A percentile compares a stretch with the other conserved stretches of the same genome.
These are phyloP conservation scores for Salix exigua DNA, from an alignment of 345 rosid species.

Conservation along the genomic window DNA sequence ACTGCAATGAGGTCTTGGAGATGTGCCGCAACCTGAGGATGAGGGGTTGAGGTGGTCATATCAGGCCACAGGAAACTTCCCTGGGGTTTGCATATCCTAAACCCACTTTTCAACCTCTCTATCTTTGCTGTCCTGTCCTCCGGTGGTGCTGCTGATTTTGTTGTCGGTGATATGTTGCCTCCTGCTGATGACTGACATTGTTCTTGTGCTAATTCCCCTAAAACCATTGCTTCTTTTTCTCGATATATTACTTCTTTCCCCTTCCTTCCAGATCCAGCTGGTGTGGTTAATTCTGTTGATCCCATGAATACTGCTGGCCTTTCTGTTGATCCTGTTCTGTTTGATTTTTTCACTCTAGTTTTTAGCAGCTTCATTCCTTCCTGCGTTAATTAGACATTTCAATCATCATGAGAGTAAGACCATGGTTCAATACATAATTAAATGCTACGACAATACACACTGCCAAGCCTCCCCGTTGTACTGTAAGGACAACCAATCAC, in stretches of 20 bases:
- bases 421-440: background rate
- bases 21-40: constrained; percentile 28
- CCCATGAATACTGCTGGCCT: constrained; percentile 9
- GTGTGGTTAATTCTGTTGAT: constrained; percentile 14
- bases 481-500: background rate
- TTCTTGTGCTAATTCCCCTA: constrained; percentile 13
- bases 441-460: background rate
- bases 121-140: constrained; percentile 48
- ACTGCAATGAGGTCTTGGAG: constrained; percentile 25
- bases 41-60: constrained; percentile 30
- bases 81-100: constrained; percentile 77
- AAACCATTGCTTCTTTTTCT: constrained; percentile 3
- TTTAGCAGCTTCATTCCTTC: constrained; percentile 45
- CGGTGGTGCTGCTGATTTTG: constrained; percentile 8
- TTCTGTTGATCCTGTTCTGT: constrained; percentile 19
- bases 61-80: constrained; percentile 78
- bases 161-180: constrained; percentile 16
- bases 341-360: constrained; percentile 31
- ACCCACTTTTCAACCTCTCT: constrained; percentile 67
- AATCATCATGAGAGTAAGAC: background rate
- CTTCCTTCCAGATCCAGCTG: constrained; percentile 18
- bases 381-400: constrained; percentile 33
- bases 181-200: constrained; percentile 1
- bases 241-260: constrained; percentile 5
- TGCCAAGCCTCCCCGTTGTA: background rate